Evolutionary conservation across 441 rosid genomes (phyloP).

Genomic region (Breynia disticha): DNA sequence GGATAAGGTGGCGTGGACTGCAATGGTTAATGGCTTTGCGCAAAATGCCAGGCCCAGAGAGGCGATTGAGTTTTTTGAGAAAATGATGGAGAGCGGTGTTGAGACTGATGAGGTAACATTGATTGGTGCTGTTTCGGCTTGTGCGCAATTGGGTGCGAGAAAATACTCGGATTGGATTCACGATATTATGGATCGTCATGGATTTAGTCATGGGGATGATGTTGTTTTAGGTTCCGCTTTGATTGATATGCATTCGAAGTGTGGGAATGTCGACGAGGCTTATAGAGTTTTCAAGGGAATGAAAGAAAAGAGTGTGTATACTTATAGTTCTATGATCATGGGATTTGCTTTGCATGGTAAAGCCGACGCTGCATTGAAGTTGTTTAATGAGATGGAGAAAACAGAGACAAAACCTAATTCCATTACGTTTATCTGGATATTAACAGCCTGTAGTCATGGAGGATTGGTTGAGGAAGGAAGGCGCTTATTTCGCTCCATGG

Average conservation of each 20-base stretch:
- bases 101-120: conserved; percentile 45
- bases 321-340: conserved; percentile 78
- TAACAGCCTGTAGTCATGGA: conserved; percentile 74
- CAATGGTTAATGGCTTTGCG: conserved; percentile 62
- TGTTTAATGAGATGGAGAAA: conserved; percentile 56
- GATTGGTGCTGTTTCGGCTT: conserved; percentile 66
- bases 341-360: conserved; percentile 75
- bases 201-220: conserved; percentile 22
- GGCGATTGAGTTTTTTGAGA: conserved; percentile 47
- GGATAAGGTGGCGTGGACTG: conserved; percentile 74
- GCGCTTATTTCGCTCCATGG: conserved; percentile 51
- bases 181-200: conserved; percentile 31
- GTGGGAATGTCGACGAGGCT: conserved; percentile 67
- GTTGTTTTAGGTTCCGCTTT: conserved; percentile 78
- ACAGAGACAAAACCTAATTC: conserved; percentile 45
- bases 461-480: conserved; percentile 68
- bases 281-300: conserved; percentile 38
- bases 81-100: conserved; percentile 49
- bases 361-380: conserved; percentile 41
- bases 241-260: conserved; percentile 79
- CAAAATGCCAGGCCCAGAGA: conserved; percentile 71
- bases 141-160: conserved; percentile 64
- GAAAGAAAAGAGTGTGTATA: conserved; percentile 53
- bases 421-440: conserved; percentile 67
- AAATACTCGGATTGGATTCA: conserved; percentile 47